A percentile compares a stretch with the other conserved stretches of the same genome.
Conservation (phyloP, 768 basidiomycete genomes). For the Hygrophoropsis aurantiaca region DNA sequence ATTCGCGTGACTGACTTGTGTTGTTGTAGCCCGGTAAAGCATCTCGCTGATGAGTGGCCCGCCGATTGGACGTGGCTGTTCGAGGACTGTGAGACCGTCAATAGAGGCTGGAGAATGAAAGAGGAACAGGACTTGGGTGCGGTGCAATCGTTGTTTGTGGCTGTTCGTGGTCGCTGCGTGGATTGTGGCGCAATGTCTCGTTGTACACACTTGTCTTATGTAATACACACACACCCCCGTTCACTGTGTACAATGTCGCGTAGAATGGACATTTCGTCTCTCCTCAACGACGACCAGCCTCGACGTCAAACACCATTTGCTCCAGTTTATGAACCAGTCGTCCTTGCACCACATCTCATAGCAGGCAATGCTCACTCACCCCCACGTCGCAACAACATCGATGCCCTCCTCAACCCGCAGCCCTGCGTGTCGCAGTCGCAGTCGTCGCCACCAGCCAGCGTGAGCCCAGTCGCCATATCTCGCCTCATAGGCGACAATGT, state of each 20-base stretch:
- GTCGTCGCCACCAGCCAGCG: neutral
- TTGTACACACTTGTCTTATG: slow-evolving; percentile 56
- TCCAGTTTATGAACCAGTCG: slow-evolving; percentile 19
- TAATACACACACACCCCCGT: too few species aligned
- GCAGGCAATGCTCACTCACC: slow-evolving; percentile 6
- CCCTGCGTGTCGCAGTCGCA: slow-evolving; percentile 4
- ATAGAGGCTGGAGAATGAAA: slow-evolving; percentile 68
- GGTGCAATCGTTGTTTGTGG: slow-evolving; percentile 45
- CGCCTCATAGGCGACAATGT: too few species aligned
- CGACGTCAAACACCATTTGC: too few species aligned
- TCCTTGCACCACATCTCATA: slow-evolving; percentile 34
- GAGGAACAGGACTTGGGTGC: slow-evolving; percentile 89
- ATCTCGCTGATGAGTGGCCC: slow-evolving; percentile 85
- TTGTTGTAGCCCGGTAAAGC: slow-evolving; percentile 69
- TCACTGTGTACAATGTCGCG: slow-evolving; percentile 70
- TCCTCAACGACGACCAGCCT: slow-evolving; percentile 58
- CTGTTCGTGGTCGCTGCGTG: slow-evolving; percentile 68
- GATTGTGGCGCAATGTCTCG: slow-evolving; percentile 86
- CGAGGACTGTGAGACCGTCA: slow-evolving; percentile 91
- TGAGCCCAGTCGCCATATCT: too few species aligned
- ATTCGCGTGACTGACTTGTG: neutral
- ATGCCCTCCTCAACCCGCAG: slow-evolving; percentile 17
- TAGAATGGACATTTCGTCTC: slow-evolving; percentile 74
- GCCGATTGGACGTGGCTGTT: slow-evolving; percentile 77
- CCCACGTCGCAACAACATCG: slow-evolving; percentile 17